Conservation (phyloP, 805 yeast species). For the Yarrowia sp. region DNA sequence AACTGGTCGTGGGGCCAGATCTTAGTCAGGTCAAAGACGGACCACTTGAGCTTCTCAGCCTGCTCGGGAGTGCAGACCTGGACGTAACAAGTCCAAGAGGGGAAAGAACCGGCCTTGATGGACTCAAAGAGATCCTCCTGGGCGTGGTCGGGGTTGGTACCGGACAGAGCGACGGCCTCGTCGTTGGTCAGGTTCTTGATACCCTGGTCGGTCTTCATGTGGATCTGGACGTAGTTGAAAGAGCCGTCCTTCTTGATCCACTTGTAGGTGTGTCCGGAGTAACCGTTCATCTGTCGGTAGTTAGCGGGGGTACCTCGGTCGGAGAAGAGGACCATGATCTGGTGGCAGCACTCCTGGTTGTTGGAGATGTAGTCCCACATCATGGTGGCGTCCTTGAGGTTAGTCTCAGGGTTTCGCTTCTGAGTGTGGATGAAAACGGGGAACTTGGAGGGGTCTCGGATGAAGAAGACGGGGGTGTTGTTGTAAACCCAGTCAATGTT, state of each 20-base stretch:
- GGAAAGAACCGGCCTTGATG: conserved; percentile 50
- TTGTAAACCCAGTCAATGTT: conserved; percentile 70
- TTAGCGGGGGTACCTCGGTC: conserved; percentile 59
- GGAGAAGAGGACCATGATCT: conserved; percentile 55
- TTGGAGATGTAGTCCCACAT: conserved; percentile 58
- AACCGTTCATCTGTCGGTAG: conserved; percentile 58
- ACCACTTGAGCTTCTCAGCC: conserved; percentile 50
- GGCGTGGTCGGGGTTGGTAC: conserved; percentile 53
- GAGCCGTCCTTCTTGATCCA: conserved; percentile 52
- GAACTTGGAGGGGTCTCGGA: conserved; percentile 63
- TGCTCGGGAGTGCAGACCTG: conserved; percentile 60
- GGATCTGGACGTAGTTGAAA: conserved; percentile 56
- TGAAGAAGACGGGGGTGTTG: conserved; percentile 67
- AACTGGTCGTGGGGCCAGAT: conserved; percentile 57
- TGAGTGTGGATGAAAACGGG: conserved; percentile 67
- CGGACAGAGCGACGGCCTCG: conserved; percentile 49
- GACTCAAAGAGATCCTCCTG: conserved; percentile 46
- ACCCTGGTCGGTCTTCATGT: conserved; percentile 53
- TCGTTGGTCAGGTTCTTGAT: conserved; percentile 46
- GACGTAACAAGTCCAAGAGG: conserved; percentile 53
- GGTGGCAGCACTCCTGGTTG: conserved; percentile 59
- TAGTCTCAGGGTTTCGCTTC: conserved; percentile 66
- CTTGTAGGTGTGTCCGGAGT: conserved; percentile 65
- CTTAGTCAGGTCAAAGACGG: conserved; percentile 55
- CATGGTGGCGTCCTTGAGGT: conserved; percentile 53